Conservation (phyloP, 177 flowering plant species). For the Telopea speciosissima region DNA sequence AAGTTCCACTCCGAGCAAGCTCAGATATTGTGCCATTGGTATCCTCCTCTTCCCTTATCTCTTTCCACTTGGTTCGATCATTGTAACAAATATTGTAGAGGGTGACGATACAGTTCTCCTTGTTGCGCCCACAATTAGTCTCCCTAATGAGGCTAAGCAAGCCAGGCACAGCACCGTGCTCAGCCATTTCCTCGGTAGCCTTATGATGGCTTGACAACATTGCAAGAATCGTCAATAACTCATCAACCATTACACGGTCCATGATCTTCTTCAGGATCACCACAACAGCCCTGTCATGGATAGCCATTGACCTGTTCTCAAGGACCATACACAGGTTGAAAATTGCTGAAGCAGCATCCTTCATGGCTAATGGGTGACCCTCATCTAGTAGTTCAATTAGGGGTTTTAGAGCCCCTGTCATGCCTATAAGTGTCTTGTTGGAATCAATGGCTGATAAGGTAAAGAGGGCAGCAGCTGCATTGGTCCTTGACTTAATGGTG, state of each 20-base stretch:
- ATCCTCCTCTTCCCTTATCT: constrained; percentile 63
- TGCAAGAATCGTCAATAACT: constrained; percentile 67
- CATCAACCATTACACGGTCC: constrained; percentile 49
- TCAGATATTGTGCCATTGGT: constrained; percentile 43
- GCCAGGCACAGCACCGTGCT: constrained; percentile 45
- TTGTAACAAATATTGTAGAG: constrained; percentile 39
- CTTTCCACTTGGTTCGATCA: constrained; percentile 50
- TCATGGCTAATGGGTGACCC: constrained; percentile 65
- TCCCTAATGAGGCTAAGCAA: constrained; percentile 49
- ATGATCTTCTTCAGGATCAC: constrained; percentile 50
- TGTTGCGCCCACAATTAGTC: constrained; percentile 41
- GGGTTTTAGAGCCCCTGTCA: constrained; percentile 60
- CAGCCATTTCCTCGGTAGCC: constrained; percentile 58
- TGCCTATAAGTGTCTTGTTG: constrained; percentile 64
- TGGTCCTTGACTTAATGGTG: constrained; percentile 57
- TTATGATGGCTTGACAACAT: constrained; percentile 50
- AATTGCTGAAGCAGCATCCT: constrained; percentile 81
- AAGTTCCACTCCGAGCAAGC: constrained; percentile 64
- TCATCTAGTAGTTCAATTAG: constrained; percentile 67
- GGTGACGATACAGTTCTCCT: constrained; percentile 59
- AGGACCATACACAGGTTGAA: constrained; percentile 58
- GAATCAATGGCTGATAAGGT: constrained; percentile 81
- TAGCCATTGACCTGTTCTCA: constrained; percentile 69
- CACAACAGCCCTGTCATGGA: constrained; percentile 53
- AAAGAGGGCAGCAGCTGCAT: constrained; percentile 89